Evolutionary conservation across 2,329 filamentous ascomycete genomes (phyloP).

Genomic region (Microthyrium microscopicum): DNA sequence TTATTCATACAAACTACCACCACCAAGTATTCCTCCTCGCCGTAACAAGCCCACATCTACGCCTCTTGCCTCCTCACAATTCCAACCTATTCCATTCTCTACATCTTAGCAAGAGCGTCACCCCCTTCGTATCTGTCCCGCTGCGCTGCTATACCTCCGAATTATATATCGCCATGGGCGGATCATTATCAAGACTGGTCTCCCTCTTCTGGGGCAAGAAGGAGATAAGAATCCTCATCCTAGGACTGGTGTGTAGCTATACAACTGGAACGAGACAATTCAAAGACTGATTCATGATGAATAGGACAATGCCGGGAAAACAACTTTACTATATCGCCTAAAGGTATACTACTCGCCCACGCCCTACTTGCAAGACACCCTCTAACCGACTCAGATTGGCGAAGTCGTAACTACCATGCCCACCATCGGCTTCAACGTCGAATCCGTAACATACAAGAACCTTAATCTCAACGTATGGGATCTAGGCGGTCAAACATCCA

Average conservation of each 20-base stretch:
- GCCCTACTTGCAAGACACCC: neutral
- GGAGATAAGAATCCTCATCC: conserved; percentile 89
- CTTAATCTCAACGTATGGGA: conserved; percentile 99
- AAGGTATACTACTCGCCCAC: conserved; percentile 45
- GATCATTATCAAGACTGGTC: conserved; percentile 40
- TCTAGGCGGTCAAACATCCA: conserved; percentile 94
- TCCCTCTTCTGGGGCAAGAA: conserved; percentile 79
- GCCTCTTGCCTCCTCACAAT: neutral
- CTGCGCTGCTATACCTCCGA: no score
- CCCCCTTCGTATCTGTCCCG: no score
- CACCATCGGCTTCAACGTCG: conserved; percentile 98
- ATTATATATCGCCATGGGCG: conserved; percentile 40
- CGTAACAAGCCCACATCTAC: neutral
- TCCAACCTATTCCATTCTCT: neutral
- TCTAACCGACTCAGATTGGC: conserved; percentile 50
- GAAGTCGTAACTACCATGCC: conserved; percentile 98
- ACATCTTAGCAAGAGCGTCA: neutral
- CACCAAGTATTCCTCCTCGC: neutral
- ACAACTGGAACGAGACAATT: neutral
- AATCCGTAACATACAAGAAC: conserved; percentile 96
- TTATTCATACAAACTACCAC: neutral
- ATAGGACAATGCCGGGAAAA: conserved; percentile 97
- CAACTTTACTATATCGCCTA: conserved; percentile 84
- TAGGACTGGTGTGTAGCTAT: conserved; percentile 58
- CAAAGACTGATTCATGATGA: conserved; percentile 4